Base-by-base conservation (phyloP, 192 early-diverging fungal species). In the Backusella westeae region DNA sequence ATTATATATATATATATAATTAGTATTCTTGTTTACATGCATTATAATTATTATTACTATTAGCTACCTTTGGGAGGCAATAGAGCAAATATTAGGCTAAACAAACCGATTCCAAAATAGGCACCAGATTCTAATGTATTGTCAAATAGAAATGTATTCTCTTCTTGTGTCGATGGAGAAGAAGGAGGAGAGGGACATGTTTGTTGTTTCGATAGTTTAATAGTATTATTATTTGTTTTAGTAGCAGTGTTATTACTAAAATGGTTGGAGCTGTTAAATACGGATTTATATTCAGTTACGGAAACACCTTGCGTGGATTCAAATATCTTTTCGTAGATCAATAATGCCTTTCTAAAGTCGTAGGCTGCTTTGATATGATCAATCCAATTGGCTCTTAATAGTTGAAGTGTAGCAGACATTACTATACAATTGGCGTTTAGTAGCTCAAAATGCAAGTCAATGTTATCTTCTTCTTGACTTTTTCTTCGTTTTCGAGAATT, bases 391-490 rank as follows among this genome's bases (percentile, higher is more conserved):
- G 78, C 77, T 17, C 63, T 36, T 23, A 82, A 66, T 19, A 82
- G 76, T 63, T 82, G 81, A 26, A 82, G 67, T 7, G 81, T 82
- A 19, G 81, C 81, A 10, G 74, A 74, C 81, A 82, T 82, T 3
- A 82, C 65, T 39, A 79, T 79, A 68, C 81, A 82, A 34, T 82
- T 82, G 4, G 73, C 69, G 17, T 79, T 75, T 7, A 82, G 56
- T 3, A 82, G 29, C 39, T 82, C 77, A 73, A 78, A 78, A 6
- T 78, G 72, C 6, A 79, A 34, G 9, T 59, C 49, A 46, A 38
- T 29, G 17, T 42, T 69, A 23, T 75, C 36, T 2, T 26, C 68
- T 21, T 65, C 39, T 36, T 74, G 26, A 5, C 19, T 26, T 56
- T 56, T 56, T 56, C 53, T 56, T 56, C 53, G n/a, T 21, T 56